Evolutionary conservation across 2,329 filamentous ascomycete species (phyloP).

Genomic region (Pseudocercospora ulei): DNA sequence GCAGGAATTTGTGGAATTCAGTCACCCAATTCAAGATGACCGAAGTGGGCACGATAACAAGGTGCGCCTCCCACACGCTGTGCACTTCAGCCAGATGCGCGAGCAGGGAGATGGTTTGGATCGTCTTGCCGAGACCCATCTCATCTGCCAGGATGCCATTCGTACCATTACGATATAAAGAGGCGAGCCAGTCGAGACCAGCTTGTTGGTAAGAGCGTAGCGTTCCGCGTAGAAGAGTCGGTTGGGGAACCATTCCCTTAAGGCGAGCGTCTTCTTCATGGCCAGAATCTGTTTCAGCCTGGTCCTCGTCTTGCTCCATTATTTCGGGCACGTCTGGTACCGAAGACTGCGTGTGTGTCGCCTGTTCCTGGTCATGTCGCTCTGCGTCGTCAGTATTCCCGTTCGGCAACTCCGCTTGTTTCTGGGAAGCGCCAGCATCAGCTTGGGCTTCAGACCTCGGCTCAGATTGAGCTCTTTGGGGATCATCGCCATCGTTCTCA

Average conservation of each 20-base stretch:
- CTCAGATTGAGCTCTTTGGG: constrained; percentile 20
- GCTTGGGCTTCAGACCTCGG: constrained; percentile 17
- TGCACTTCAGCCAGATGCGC: constrained; percentile 86
- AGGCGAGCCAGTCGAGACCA: constrained; percentile 93
- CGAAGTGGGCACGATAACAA: constrained; percentile 92
- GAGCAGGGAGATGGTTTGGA: constrained; percentile 89
- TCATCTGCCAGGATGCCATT: constrained; percentile 96
- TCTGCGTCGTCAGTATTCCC: constrained; percentile 23
- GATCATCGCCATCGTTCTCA: constrained; percentile 25
- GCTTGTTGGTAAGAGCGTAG: constrained; percentile 93
- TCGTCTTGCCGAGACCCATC: constrained; percentile 97
- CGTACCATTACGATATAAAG: constrained; percentile 80
- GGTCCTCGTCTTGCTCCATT: constrained; percentile 22
- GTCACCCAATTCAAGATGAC: constrained; percentile 99
- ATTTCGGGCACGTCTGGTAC: neutral
- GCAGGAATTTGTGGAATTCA: constrained; percentile 99
- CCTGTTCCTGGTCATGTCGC: constrained; percentile 22
- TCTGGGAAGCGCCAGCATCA: constrained; percentile 14
- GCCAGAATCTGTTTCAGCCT: neutral
- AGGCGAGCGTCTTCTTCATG: neutral
- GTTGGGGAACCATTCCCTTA: constrained; percentile 43
- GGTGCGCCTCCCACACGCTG: constrained; percentile 87
- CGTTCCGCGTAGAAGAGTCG: constrained; percentile 68
- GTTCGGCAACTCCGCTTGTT: neutral
- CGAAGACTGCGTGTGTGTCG: neutral